Conservation (phyloP, 2,329 filamentous ascomycete species). For the Fusarium tjaetaba region DNA sequence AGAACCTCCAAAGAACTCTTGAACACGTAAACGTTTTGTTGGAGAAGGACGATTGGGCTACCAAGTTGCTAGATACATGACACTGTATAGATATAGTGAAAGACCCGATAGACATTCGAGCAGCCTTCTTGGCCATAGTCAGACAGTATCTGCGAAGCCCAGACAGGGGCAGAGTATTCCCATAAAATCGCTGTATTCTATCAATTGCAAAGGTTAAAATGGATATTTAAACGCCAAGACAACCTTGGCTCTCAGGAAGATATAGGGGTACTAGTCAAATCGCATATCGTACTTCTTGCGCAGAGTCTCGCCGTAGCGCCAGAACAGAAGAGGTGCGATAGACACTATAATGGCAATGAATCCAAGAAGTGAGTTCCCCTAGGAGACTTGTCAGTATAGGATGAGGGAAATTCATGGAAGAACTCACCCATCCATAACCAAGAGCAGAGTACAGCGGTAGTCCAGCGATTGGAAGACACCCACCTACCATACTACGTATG, state of each 20-base stretch:
- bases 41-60: constrained; percentile 1
- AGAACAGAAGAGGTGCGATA: constrained; percentile 6
- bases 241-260: no score
- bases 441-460: constrained; percentile 6
- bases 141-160: no score
- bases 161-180: no score
- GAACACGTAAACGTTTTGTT: not conserved
- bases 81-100: no score
- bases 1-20: not conserved
- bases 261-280: not conserved
- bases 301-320: constrained; percentile 2
- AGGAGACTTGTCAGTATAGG: not conserved
- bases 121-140: no score
- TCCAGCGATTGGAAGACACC: constrained; percentile 2
- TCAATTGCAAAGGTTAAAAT: no score
- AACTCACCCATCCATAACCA: constrained; percentile 9
- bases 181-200: no score
- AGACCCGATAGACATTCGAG: no score
- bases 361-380: constrained; percentile 12
- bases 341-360: constrained; percentile 7
- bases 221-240: no score
- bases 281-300: constrained; percentile 4
- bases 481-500: constrained; percentile 11
- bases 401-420: accelerated
- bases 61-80: accelerated